Evolutionary conservation across 2,329 filamentous ascomycete genomes (phyloP).

Genomic region (Nemania diffusa): DNA sequence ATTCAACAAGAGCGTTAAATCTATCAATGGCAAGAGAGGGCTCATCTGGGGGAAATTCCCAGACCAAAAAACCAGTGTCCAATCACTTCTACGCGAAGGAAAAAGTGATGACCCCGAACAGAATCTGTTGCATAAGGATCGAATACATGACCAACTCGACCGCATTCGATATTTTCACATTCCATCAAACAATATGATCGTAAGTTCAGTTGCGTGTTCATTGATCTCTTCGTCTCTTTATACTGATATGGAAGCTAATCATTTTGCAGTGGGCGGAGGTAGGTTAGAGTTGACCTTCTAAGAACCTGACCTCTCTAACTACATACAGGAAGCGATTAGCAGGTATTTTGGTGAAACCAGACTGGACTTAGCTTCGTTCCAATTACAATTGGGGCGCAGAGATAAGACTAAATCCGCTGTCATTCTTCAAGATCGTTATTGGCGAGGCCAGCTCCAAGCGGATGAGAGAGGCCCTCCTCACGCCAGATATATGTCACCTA

Average conservation of each 20-base stretch:
- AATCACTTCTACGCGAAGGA: slow-evolving; percentile 20
- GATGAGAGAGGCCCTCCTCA: slow-evolving; percentile 42
- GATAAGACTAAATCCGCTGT: slow-evolving; percentile 37
- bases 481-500: slow-evolving; percentile 50
- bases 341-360: slow-evolving; percentile 44
- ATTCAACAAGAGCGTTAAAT: slow-evolving; percentile 1
- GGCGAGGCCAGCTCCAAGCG: slow-evolving; percentile 51
- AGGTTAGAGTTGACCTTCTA: background rate
- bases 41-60: slow-evolving; percentile 34
- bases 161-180: slow-evolving; percentile 15
- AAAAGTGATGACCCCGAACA: background rate
- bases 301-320: background rate
- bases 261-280: slow-evolving; percentile 44
- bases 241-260: background rate
- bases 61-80: slow-evolving; percentile 37
- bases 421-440: slow-evolving; percentile 47
- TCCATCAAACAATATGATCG: slow-evolving; percentile 13
- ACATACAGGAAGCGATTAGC: slow-evolving; percentile 43
- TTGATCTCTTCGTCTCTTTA: background rate
- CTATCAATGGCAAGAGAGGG: background rate
- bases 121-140: slow-evolving; percentile 16
- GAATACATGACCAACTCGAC: background rate
- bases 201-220: slow-evolving; percentile 31
- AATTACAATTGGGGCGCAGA: slow-evolving; percentile 16
- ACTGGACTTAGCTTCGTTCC: slow-evolving; percentile 20